Conservation (phyloP, 2,329 filamentous ascomycete species). For the Exserohilum turcica region DNA sequence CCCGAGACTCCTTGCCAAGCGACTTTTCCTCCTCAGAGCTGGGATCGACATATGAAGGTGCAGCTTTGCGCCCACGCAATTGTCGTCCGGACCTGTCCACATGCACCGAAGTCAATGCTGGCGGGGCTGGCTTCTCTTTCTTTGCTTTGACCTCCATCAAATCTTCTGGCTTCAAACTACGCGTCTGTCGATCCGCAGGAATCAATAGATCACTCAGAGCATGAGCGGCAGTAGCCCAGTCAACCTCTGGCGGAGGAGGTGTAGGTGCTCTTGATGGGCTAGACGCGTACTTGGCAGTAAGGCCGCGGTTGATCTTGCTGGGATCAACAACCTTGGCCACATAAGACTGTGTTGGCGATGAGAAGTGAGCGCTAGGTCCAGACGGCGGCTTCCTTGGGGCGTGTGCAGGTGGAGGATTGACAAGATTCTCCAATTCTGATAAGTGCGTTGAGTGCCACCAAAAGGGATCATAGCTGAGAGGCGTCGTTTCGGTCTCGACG, state of each 20-base stretch:
- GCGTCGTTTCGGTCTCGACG: conserved; percentile 24
- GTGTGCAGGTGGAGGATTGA: conserved; percentile 40
- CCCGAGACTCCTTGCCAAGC: conserved; percentile 29
- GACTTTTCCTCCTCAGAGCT: conserved; percentile 49
- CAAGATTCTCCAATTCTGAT: conserved; percentile 41
- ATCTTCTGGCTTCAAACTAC: conserved; percentile 78
- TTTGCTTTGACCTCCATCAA: conserved; percentile 65
- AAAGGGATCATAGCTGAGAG: conserved; percentile 45
- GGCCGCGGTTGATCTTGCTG: conserved; percentile 66
- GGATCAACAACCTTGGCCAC: conserved; percentile 77
- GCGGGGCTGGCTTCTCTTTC: conserved; percentile 57
- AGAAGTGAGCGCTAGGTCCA: conserved; percentile 72
- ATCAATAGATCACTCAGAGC: conserved; percentile 84
- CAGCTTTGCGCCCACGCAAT: conserved; percentile 70
- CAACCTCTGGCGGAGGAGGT: conserved; percentile 78
- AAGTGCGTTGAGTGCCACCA: conserved; percentile 53
- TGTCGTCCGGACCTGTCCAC: conserved; percentile 63
- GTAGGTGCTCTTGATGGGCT: conserved; percentile 56
- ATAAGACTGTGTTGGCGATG: conserved; percentile 85
- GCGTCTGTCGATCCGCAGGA: conserved; percentile 73
- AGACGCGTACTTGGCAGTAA: conserved; percentile 56
- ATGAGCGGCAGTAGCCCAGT: conserved; percentile 82
- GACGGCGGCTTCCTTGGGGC: conserved; percentile 66
- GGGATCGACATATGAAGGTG: conserved; percentile 58
- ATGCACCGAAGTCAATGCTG: conserved; percentile 39